phyloP scores from a whole-genome alignment of 202 grass and related monocot genomes.

The Zoysia matrella region DNA sequence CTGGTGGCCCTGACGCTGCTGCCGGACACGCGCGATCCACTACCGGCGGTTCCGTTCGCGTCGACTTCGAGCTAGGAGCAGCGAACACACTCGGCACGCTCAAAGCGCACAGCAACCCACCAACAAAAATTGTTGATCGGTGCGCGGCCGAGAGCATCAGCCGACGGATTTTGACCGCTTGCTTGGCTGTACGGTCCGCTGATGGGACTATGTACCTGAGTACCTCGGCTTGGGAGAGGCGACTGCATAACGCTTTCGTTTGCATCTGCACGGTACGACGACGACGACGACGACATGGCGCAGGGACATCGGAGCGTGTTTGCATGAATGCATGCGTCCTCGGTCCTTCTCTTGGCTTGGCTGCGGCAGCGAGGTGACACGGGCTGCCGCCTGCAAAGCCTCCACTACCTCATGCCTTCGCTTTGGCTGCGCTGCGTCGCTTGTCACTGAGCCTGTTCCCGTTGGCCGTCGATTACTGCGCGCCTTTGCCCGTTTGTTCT shows the following conservation, averaged over 20 bases:
- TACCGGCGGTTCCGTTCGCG: not conserved
- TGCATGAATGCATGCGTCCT: not conserved
- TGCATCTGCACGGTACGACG: not conserved
- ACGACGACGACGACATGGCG: not conserved
- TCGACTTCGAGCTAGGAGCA: not conserved
- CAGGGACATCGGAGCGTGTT: not conserved
- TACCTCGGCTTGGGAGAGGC: not conserved
- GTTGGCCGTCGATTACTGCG: not conserved
- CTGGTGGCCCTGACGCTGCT: not conserved
- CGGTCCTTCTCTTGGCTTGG: not conserved
- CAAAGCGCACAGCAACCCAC: not conserved
- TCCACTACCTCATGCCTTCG: conserved; percentile 51
- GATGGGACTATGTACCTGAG: not conserved
- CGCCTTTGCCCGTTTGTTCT: not conserved
- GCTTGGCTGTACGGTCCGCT: no score
- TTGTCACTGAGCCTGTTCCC: conserved; percentile 36
- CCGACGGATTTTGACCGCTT: conserved; percentile 21
- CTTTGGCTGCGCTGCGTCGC: conserved; percentile 19
- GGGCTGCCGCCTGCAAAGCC: conserved; percentile 29
- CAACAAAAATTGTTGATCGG: not conserved
- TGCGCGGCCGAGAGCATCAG: conserved; percentile 2
- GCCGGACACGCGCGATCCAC: not conserved
- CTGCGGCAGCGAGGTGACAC: conserved; percentile 40
- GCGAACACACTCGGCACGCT: not conserved
- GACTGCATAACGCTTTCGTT: not conserved